Evolutionary conservation across 2,329 filamentous ascomycete genomes (phyloP).

Genomic region (Stylonectria norvegica): DNA sequence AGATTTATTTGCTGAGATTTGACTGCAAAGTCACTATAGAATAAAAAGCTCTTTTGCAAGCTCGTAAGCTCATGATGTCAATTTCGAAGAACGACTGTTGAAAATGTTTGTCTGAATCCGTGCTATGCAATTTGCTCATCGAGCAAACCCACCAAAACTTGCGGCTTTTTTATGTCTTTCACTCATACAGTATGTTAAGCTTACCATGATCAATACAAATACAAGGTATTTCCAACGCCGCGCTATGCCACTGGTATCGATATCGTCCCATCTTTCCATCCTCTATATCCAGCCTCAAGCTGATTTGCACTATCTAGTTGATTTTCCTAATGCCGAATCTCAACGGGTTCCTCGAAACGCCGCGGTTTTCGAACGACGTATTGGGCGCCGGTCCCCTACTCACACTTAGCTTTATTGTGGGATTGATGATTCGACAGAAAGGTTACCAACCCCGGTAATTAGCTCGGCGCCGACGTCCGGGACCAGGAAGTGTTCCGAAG

Average conservation of each 20-base stretch:
- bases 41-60: too few species aligned
- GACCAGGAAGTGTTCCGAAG: conserved; percentile 21
- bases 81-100: too few species aligned
- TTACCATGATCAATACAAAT: conserved; percentile 19
- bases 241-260: conserved; percentile 31
- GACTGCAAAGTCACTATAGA: too few species aligned
- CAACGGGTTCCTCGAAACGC: conserved; percentile 24
- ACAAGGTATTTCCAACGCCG: conserved; percentile 29
- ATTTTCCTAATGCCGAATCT: conserved; percentile 25
- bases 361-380: conserved; percentile 12
- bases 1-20: too few species aligned
- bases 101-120: too few species aligned
- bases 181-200: conserved; percentile 13
- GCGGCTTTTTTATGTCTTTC: conserved; percentile 17
- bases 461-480: conserved; percentile 53
- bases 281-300: background rate
- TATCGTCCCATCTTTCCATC: conserved; percentile 3
- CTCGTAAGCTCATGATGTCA: too few species aligned
- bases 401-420: conserved; percentile 30
- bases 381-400: conserved; percentile 19
- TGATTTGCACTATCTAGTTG: background rate
- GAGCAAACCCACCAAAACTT: too few species aligned
- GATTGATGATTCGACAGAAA: conserved; percentile 44
- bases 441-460: conserved; percentile 56
- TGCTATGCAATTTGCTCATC: too few species aligned